A percentile compares a stretch with the other conserved stretches of the same genome.
phyloP scores from a whole-genome alignment of 768 basidiomycete species.

The Exsudoporus frostii region DNA sequence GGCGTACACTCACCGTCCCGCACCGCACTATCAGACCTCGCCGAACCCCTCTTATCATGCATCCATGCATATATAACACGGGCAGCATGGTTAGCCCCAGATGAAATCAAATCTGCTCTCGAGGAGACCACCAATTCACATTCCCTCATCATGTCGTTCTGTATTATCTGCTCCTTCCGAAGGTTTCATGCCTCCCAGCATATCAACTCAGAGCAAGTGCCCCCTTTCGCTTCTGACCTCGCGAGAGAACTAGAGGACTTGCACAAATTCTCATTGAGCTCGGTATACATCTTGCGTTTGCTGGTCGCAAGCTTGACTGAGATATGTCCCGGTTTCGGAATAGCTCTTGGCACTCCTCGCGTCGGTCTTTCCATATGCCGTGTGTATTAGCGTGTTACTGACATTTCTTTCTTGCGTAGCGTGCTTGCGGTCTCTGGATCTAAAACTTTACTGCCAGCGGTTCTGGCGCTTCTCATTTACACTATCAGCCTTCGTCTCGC shows the following conservation, averaged over 20 bases:
- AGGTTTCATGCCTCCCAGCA: background rate
- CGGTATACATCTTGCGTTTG: background rate
- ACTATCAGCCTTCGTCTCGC: constrained; percentile 17
- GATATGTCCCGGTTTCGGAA: no score
- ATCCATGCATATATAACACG: no score
- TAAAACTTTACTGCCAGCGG: constrained; percentile 2
- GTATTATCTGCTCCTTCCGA: background rate
- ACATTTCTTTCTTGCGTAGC: background rate
- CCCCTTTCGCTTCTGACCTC: background rate
- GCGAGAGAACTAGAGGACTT: constrained; percentile 3
- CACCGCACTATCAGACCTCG: no score
- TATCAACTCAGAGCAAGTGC: background rate
- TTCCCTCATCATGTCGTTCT: no score
- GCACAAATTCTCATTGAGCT: constrained; percentile 12
- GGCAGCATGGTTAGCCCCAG: no score
- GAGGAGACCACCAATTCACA: no score
- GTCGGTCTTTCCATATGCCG: constrained; percentile 3
- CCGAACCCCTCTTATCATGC: no score
- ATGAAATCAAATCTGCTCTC: no score
- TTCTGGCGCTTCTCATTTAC: constrained; percentile 16
- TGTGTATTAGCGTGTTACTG: no score
- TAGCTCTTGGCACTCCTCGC: constrained; percentile 15
- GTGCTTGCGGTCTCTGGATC: constrained; percentile 12
- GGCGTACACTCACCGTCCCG: no score
- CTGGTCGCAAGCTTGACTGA: background rate